Base-by-base conservation (phyloP, 441 rosid species). In the Bocquillonia castaneifolia region DNA sequence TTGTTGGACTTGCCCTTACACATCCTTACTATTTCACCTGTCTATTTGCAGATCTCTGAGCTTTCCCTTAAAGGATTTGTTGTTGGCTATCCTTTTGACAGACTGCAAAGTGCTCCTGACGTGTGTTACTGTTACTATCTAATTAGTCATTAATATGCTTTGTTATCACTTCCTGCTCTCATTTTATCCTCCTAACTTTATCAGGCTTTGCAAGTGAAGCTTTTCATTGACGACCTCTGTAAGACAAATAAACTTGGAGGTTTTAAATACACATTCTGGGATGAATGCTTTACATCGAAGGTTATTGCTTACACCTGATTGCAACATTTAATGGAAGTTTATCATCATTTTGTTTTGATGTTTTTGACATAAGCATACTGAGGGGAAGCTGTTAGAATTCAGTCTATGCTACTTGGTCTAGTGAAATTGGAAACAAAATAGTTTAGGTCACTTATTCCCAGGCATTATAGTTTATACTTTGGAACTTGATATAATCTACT, bases 221-320 rank as follows among this genome's bases (percentile, higher is more conserved):
- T 76, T 73, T 85, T 93, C 66, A 73, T 93, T 3, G 91, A 91
- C 26, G 90, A 91, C 10, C 89, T 93, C 45, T 78, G 78, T 45
- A 74, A 73, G 40, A 89, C 93, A 0, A 84, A 84, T 66, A 86
- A 82, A 73, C 95, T 91, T 59, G 79, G 82, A 59, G 84, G 79
- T 61, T 60, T 93, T 18, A 78, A 82, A 59, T 93, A 86, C 72
- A 82, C 97, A 1, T 91, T 78, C 77, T 93, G 96, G 96, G 82
- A 91, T 28, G 99, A 93, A 72, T 59, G 78, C 25, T 85, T 81
- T 77, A 85, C 97, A 57, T 82, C 99, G 58, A 86, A 87, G 96
- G 99, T 91, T 68, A 22, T 71, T 54, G 54, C 70, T 69, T 47
- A 57, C 48, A 14, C 44, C 44, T 57, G 45, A 68, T 59, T 63